These are phyloP conservation scores for Trichothecium sympodiale DNA, from an alignment of 2,329 filamentous ascomycete species.

Conservation along the genomic window DNA sequence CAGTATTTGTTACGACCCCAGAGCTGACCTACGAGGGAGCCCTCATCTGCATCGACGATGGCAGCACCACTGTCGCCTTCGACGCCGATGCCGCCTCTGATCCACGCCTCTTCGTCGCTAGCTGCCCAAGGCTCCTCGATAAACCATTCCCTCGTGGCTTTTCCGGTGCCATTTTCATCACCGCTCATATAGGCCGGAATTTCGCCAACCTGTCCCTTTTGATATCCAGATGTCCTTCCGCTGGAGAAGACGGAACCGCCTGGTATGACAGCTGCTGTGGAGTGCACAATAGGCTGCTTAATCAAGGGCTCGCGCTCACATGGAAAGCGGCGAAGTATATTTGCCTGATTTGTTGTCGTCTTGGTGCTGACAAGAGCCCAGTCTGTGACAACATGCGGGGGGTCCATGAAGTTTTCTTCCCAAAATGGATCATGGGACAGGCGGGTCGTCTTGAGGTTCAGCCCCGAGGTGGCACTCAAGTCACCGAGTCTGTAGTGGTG, in stretches of 20 bases:
- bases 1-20: constrained; percentile 33
- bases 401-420: constrained; percentile 28
- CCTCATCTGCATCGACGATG: constrained; percentile 27
- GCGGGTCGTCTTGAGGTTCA: constrained; percentile 29
- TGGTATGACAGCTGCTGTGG: constrained; percentile 19
- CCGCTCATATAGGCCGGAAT: constrained; percentile 30
- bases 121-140: constrained; percentile 26
- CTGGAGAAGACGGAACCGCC: constrained; percentile 26
- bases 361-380: constrained; percentile 28
- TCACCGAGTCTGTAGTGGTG: constrained; percentile 21
- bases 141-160: constrained; percentile 33
- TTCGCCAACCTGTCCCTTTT: constrained; percentile 30
- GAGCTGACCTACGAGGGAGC: constrained; percentile 28
- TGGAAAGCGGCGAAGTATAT: constrained; percentile 29
- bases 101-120: constrained; percentile 32
- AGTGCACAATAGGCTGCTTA: constrained; percentile 20
- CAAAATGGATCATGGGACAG: constrained; percentile 33
- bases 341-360: constrained; percentile 18
- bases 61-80: constrained; percentile 32
- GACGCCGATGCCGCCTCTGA: constrained; percentile 32
- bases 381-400: constrained; percentile 30
- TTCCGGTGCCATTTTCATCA: constrained; percentile 26
- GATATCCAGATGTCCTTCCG: constrained; percentile 31
- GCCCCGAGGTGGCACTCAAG: constrained; percentile 27
- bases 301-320: constrained; percentile 17